Conservation (phyloP, 768 basidiomycete species). For the Hydnomerulius pinastri region DNA sequence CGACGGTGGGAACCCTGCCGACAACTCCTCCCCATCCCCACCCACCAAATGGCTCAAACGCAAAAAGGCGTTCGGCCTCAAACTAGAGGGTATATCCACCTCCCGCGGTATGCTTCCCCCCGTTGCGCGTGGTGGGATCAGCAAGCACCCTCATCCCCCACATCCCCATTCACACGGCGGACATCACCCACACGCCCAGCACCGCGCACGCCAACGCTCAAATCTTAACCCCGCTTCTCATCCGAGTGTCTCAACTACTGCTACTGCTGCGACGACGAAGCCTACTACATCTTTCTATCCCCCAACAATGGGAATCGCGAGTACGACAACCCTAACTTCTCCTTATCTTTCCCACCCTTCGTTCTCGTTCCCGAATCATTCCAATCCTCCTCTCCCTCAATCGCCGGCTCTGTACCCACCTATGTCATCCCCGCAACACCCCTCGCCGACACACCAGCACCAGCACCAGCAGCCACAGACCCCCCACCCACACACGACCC, state of each 20-base stretch:
- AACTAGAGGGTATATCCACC: slow-evolving; percentile 44
- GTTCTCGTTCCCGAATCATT: slow-evolving; percentile 22
- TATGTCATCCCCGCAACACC: background rate
- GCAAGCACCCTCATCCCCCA: slow-evolving; percentile 26
- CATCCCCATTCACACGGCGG: no score
- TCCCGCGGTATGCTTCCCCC: slow-evolving; percentile 20
- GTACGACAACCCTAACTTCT: slow-evolving; percentile 31
- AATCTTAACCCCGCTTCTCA: slow-evolving; percentile 33
- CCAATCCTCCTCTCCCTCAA: slow-evolving; percentile 12
- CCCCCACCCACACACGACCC: slow-evolving; percentile 18
- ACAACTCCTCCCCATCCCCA: slow-evolving; percentile 29
- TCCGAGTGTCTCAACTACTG: background rate
- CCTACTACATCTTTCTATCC: slow-evolving; percentile 27
- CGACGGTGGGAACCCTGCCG: slow-evolving; percentile 30
- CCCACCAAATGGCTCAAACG: slow-evolving; percentile 51
- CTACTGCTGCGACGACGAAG: slow-evolving; percentile 20
- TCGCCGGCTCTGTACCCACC: slow-evolving; percentile 8
- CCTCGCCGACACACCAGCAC: background rate
- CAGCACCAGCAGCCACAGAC: slow-evolving; percentile 10
- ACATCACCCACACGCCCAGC: slow-evolving; percentile 27
- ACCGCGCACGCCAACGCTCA: slow-evolving; percentile 32
- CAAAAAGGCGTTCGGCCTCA: slow-evolving; percentile 60
- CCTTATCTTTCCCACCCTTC: slow-evolving; percentile 33
- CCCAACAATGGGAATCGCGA: slow-evolving; percentile 30
- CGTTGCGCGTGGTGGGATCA: slow-evolving; percentile 24